These are phyloP conservation scores for Pseudofabraea citricarpa DNA, from an alignment of 2,329 filamentous ascomycete species.

Conservation along the genomic window DNA sequence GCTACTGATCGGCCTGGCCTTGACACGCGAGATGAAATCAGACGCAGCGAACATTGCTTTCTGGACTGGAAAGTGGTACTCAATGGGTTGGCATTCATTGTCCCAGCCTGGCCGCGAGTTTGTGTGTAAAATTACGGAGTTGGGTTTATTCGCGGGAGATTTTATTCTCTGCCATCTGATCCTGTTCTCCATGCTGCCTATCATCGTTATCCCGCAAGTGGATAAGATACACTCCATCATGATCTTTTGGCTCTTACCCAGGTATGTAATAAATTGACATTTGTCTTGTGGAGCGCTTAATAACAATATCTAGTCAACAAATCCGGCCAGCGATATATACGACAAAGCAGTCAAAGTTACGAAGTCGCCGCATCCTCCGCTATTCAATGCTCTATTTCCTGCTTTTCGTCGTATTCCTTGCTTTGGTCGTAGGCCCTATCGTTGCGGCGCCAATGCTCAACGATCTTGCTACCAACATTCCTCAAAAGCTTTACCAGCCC, in stretches of 20 bases:
- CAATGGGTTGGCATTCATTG: constrained; percentile 94
- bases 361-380: constrained; percentile 85
- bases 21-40: constrained; percentile 94
- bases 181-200: constrained; percentile 87
- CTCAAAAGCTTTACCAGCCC: constrained; percentile 64
- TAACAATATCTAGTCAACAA: constrained; percentile 67
- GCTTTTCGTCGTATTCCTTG: constrained; percentile 78
- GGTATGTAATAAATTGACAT: constrained; percentile 57
- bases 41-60: constrained; percentile 97
- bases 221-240: constrained; percentile 97
- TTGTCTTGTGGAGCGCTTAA: constrained; percentile 1
- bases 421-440: constrained; percentile 73
- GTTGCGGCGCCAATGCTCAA: constrained; percentile 61
- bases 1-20: constrained; percentile 77
- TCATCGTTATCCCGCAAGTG: constrained; percentile 79
- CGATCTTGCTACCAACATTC: constrained; percentile 35
- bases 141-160: constrained; percentile 93
- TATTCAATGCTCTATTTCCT: constrained; percentile 94
- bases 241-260: constrained; percentile 97
- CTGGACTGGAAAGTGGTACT: constrained; percentile 99
- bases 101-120: constrained; percentile 96
- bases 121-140: constrained; percentile 97
- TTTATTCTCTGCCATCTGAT: constrained; percentile 88
- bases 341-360: constrained; percentile 95
- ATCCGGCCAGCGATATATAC: constrained; percentile 98